A percentile compares a stretch with the other conserved stretches of the same genome.
These are phyloP conservation scores for Ceratonia siliqua DNA, from an alignment of 306 rosid genomes.

Conservation along the genomic window DNA sequence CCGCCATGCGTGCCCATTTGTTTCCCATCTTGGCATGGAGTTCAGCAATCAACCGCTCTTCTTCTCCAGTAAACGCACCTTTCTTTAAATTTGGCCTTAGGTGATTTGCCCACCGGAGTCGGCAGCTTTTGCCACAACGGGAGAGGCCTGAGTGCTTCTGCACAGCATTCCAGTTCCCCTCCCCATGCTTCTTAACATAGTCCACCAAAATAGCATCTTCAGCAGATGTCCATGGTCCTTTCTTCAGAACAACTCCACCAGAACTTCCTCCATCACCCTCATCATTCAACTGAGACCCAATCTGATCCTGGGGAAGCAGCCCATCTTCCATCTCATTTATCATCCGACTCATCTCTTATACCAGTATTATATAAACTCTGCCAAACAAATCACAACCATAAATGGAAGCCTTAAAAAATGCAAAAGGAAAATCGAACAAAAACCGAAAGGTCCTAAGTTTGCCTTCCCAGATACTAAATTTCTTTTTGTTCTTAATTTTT, in stretches of 20 bases:
- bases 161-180: slow-evolving; percentile 99
- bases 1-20: slow-evolving; percentile 98
- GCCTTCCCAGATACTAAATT: slow-evolving; percentile 15
- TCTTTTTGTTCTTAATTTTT: slow-evolving; percentile 13
- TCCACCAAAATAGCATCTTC: slow-evolving; percentile 89
- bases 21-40: slow-evolving; percentile 94
- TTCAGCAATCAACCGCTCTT: slow-evolving; percentile 75
- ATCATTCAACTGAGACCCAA: slow-evolving; percentile 50
- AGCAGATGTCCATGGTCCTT: slow-evolving; percentile 95
- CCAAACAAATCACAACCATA: slow-evolving; percentile 39
- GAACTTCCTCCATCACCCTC: slow-evolving; percentile 56
- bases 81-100: slow-evolving; percentile 96
- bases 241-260: slow-evolving; percentile 59
- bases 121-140: slow-evolving; percentile 98
- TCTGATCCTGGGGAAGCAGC: slow-evolving; percentile 45
- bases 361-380: slow-evolving; percentile 39
- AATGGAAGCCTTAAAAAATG: not conserved
- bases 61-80: slow-evolving; percentile 82
- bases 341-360: slow-evolving; percentile 55
- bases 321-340: slow-evolving; percentile 63
- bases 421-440: not conserved
- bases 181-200: slow-evolving; percentile 91
- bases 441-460: slow-evolving; percentile 27
- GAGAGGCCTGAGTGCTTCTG: slow-evolving; percentile 88
- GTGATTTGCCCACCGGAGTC: slow-evolving; percentile 98